phyloP scores from a whole-genome alignment of 2,329 filamentous ascomycete genomes.

The Aspergillus sp. region DNA sequence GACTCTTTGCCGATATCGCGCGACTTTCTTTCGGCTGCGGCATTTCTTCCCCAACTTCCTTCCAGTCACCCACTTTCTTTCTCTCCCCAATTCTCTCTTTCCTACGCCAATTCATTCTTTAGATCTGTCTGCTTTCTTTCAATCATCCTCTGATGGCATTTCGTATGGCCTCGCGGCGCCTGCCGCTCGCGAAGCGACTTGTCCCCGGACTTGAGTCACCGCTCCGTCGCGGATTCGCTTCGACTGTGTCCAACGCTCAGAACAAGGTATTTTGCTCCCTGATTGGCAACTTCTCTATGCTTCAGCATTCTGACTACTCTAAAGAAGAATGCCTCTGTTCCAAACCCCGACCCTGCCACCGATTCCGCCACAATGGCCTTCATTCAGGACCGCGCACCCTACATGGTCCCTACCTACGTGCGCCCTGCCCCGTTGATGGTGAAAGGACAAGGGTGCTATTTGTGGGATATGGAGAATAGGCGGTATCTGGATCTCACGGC shows the following conservation, averaged over 20 bases:
- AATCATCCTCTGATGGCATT: slow-evolving; percentile 26
- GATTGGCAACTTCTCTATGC: too few relatives aligned
- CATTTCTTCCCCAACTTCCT: slow-evolving; percentile 2
- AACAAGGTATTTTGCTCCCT: slow-evolving; percentile 26
- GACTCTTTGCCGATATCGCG: slow-evolving; percentile 26
- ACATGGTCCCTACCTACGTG: slow-evolving; percentile 94
- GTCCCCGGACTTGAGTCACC: slow-evolving; percentile 32
- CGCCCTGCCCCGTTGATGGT: slow-evolving; percentile 88
- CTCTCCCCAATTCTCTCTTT: not conserved
- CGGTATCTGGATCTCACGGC: slow-evolving; percentile 93
- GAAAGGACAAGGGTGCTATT: slow-evolving; percentile 78
- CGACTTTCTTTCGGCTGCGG: slow-evolving; percentile 15
- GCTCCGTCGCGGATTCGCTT: slow-evolving; percentile 33
- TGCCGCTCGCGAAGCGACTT: slow-evolving; percentile 30
- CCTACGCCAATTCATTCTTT: not conserved
- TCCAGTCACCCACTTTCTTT: slow-evolving; percentile 8
- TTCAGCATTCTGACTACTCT: too few relatives aligned
- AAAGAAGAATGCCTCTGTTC: slow-evolving; percentile 51
- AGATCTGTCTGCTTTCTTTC: not conserved
- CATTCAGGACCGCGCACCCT: slow-evolving; percentile 73
- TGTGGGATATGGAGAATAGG: slow-evolving; percentile 87
- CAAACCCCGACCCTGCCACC: slow-evolving; percentile 69
- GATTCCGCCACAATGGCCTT: slow-evolving; percentile 75
- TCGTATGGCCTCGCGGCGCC: slow-evolving; percentile 34
- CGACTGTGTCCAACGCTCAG: slow-evolving; percentile 20